phyloP scores from a whole-genome alignment of 352 stramenopile species.

The Thalassiosira hispida region DNA sequence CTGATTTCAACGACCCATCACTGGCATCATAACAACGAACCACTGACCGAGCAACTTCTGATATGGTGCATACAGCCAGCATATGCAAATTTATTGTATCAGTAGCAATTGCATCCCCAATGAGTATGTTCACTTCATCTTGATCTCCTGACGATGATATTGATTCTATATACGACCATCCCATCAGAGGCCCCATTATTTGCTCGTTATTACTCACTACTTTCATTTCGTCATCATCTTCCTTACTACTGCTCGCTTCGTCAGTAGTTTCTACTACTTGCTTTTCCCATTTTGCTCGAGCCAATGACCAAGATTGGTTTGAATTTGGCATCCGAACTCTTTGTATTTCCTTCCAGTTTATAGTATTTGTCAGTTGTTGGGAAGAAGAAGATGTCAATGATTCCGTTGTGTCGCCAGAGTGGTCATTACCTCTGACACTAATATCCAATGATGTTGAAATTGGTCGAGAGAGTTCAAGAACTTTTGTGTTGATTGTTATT shows the following conservation, averaged over 20 bases:
- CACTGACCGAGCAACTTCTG: slow-evolving; percentile 22
- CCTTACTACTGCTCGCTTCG: slow-evolving; percentile 9
- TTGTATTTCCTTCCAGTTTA: slow-evolving; percentile 32
- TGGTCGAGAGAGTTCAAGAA: slow-evolving; percentile 26
- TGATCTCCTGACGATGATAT: too few relatives aligned
- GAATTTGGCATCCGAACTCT: slow-evolving; percentile 46
- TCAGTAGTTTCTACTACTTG: slow-evolving; percentile 3
- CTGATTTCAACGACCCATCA: slow-evolving; percentile 35
- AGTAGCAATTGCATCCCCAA: slow-evolving; percentile 23
- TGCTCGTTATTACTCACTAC: background rate
- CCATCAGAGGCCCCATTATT: slow-evolving; percentile 10
- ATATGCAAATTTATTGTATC: slow-evolving; percentile 31
- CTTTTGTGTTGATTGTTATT: slow-evolving; percentile 4
- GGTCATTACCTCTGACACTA: background rate
- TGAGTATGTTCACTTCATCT: slow-evolving; percentile 7
- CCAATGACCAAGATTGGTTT: slow-evolving; percentile 39
- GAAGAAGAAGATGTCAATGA: background rate
- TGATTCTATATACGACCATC: slow-evolving; percentile 27
- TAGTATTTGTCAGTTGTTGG: slow-evolving; percentile 3
- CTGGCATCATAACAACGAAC: slow-evolving; percentile 38
- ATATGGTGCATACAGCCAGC: slow-evolving; percentile 21
- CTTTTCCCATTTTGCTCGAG: slow-evolving; percentile 54
- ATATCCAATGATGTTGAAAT: background rate
- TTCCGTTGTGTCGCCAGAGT: background rate
- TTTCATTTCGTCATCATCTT: slow-evolving; percentile 2